phyloP scores from a whole-genome alignment of 2,329 filamentous ascomycete genomes.

The Aureobasidium sp. region DNA sequence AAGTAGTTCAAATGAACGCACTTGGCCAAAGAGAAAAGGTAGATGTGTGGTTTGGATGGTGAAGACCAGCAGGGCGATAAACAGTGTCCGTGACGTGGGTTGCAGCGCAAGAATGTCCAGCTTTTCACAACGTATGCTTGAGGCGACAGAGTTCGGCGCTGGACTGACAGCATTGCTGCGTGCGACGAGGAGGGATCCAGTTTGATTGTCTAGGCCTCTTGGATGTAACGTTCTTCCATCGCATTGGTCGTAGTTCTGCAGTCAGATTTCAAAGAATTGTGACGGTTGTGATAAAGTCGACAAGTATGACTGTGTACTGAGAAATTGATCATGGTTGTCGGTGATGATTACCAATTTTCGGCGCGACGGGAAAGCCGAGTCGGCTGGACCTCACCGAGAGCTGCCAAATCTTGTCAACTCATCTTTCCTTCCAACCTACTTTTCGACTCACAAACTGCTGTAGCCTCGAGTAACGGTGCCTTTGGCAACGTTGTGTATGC shows the following conservation, averaged over 20 bases:
- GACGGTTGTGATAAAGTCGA: not conserved
- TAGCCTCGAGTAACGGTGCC: no score
- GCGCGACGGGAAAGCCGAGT: not conserved
- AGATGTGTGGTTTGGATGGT: no score
- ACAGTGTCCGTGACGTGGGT: constrained; percentile 18
- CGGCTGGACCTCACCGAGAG: not conserved
- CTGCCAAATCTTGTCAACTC: not conserved
- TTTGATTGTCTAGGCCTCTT: no score
- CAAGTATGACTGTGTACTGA: no score
- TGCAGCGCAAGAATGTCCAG: constrained; percentile 18
- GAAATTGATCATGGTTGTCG: no score
- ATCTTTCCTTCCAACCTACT: not conserved
- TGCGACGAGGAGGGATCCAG: no score
- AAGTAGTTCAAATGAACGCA: no score
- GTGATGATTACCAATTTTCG: not conserved
- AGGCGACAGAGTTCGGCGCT: not conserved
- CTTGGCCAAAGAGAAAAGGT: no score
- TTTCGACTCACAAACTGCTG: not conserved
- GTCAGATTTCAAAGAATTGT: not conserved
- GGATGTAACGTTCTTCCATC: no score
- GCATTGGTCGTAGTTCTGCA: no score
- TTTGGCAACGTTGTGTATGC: not conserved
- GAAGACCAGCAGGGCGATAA: constrained; percentile 18
- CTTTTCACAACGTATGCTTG: constrained; percentile 18
- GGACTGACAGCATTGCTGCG: no score